A percentile compares a stretch with the other conserved stretches of the same genome.
Evolutionary conservation across 2,329 filamentous ascomycete species (phyloP).

Genomic region (Capronia americana): DNA sequence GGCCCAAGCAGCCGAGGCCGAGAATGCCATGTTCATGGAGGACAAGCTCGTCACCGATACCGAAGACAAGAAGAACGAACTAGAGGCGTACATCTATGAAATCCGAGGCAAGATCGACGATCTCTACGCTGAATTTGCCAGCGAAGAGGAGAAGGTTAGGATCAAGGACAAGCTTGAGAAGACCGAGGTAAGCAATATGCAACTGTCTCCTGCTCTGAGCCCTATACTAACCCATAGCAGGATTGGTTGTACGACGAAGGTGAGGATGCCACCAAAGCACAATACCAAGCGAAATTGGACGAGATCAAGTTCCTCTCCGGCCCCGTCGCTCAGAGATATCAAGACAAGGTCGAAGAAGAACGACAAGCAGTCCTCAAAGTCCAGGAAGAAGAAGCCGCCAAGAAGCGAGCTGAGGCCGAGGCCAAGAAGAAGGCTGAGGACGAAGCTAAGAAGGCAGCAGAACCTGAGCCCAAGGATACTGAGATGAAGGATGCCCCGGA

Average conservation of each 20-base stretch:
- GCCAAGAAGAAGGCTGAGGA: slow-evolving; percentile 80
- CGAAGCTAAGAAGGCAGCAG: slow-evolving; percentile 61
- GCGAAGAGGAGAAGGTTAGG: slow-evolving; percentile 88
- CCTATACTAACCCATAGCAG: slow-evolving; percentile 57
- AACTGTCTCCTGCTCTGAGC: neutral
- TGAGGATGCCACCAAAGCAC: slow-evolving; percentile 89
- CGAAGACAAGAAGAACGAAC: slow-evolving; percentile 99
- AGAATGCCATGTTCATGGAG: slow-evolving; percentile 91
- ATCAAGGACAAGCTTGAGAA: slow-evolving; percentile 82
- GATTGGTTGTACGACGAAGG: slow-evolving; percentile 99
- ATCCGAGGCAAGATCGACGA: slow-evolving; percentile 94
- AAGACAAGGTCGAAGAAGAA: slow-evolving; percentile 90
- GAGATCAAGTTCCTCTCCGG: slow-evolving; percentile 91
- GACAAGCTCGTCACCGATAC: slow-evolving; percentile 98
- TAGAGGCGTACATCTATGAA: slow-evolving; percentile 97
- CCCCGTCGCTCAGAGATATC: slow-evolving; percentile 91
- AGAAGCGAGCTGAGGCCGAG: slow-evolving; percentile 70
- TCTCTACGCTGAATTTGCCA: slow-evolving; percentile 85
- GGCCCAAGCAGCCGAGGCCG: slow-evolving; percentile 75
- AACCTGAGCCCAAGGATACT: slow-evolving; percentile 44
- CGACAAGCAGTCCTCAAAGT: slow-evolving; percentile 72
- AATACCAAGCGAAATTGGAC: slow-evolving; percentile 94
- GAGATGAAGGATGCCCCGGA: slow-evolving; percentile 67
- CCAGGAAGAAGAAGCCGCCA: slow-evolving; percentile 70
- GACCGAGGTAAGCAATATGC: slow-evolving; percentile 73